These are phyloP conservation scores for Aspergillus sp. DNA, from an alignment of 2,329 filamentous ascomycete species.

Conservation along the genomic window DNA sequence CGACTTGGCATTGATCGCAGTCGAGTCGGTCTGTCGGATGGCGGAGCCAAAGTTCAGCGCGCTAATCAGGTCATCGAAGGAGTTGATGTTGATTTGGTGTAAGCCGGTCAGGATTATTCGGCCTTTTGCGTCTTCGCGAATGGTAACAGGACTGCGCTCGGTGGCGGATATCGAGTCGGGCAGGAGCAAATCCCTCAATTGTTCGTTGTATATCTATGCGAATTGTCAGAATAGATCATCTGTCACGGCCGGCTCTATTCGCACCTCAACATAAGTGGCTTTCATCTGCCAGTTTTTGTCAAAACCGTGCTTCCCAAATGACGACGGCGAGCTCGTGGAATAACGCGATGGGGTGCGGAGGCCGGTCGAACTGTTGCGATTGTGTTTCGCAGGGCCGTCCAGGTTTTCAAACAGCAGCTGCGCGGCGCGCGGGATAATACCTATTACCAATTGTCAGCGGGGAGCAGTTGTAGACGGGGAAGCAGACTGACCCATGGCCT, in stretches of 20 bases:
- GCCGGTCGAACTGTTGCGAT: conserved; percentile 63
- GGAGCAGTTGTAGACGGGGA: too few species aligned
- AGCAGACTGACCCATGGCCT: conserved; percentile 62
- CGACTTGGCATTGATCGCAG: conserved; percentile 93
- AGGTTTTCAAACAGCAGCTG: conserved; percentile 80
- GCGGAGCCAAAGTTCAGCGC: conserved; percentile 86
- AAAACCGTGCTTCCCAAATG: conserved; percentile 31
- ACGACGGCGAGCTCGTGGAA: conserved; percentile 49
- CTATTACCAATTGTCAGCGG: conserved; percentile 36
- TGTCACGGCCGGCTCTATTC: conserved; percentile 1
- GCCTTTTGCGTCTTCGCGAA: conserved; percentile 87
- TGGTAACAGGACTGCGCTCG: conserved; percentile 74
- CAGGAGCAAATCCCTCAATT: conserved; percentile 78
- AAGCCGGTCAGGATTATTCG: conserved; percentile 90
- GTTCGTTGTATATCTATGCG: conserved; percentile 86
- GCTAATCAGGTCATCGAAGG: conserved; percentile 78
- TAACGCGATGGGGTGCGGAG: conserved; percentile 73
- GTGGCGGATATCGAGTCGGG: conserved; percentile 59
- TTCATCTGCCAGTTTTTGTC: conserved; percentile 85
- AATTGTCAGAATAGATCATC: conserved; percentile 1
- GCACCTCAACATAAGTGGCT: conserved; percentile 74
- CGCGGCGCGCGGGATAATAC: conserved; percentile 90
- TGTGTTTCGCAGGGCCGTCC: conserved; percentile 45
- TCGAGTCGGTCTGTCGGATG: conserved; percentile 93
- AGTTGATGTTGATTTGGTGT: conserved; percentile 79